A percentile compares a stretch with the other conserved stretches of the same genome.
These are phyloP conservation scores for Suillus cothurnatus DNA, from an alignment of 768 basidiomycete genomes.

Conservation along the genomic window DNA sequence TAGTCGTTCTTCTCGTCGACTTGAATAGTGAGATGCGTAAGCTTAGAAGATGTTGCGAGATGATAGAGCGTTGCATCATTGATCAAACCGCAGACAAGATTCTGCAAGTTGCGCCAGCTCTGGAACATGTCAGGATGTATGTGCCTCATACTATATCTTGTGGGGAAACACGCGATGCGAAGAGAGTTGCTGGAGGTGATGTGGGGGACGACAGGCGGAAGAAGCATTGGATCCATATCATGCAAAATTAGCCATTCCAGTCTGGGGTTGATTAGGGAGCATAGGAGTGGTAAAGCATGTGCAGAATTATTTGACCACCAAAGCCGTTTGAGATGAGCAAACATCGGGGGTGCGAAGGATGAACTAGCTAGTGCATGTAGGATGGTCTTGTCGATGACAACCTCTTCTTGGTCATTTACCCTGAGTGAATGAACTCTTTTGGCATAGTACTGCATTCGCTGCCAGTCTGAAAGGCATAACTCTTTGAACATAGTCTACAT, in stretches of 20 bases:
- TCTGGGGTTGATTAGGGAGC: background rate
- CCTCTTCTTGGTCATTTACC: conserved; percentile 3
- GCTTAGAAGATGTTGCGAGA: conserved; percentile 1
- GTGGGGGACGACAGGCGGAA: background rate
- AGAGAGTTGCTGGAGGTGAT: background rate
- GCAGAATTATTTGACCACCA: conserved; percentile 4
- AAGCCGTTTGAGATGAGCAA: conserved; percentile 4
- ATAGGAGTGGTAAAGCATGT: conserved; percentile 6
- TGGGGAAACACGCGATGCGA: background rate
- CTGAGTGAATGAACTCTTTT: conserved; percentile 2
- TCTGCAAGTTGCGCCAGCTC: conserved; percentile 1
- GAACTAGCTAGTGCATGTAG: background rate
- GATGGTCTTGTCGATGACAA: background rate
- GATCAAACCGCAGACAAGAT: conserved; percentile 3
- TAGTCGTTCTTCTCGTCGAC: background rate
- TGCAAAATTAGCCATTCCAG: conserved; percentile 2
- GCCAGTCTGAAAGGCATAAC: conserved; percentile 2
- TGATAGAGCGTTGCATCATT: conserved; percentile 3
- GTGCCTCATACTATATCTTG: conserved; percentile 2
- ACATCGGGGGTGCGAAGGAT: background rate
- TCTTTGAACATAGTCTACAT: background rate
- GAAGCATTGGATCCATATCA: background rate
- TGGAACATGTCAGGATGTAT: conserved; percentile 4
- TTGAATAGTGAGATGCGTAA: conserved; percentile 1
- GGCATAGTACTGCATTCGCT: conserved; percentile 3